Percentiles rank a stretch among this genome's conserved stretches.
These are phyloP conservation scores for Luvunga scandens DNA, from an alignment of 345 rosid species.

Conservation along the genomic window DNA sequence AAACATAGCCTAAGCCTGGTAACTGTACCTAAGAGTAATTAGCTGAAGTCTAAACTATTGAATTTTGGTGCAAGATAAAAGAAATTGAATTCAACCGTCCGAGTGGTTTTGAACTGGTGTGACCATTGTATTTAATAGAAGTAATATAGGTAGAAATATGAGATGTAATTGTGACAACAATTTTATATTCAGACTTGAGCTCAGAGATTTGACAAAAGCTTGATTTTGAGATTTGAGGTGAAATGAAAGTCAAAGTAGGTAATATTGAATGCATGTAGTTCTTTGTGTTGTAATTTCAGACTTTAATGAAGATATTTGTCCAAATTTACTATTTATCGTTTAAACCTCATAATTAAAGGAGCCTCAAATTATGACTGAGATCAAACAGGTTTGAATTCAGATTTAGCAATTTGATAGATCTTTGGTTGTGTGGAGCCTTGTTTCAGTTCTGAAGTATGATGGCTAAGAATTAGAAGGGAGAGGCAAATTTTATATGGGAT, in stretches of 20 bases:
- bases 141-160: too few relatives aligned
- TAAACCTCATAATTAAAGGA: neutral
- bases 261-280: too few relatives aligned
- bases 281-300: neutral
- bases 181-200: neutral
- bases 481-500: neutral
- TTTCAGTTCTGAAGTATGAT: neutral
- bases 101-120: neutral
- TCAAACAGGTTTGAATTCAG: neutral
- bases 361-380: neutral
- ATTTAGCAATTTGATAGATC: neutral
- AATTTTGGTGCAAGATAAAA: too few relatives aligned
- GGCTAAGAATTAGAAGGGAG: neutral
- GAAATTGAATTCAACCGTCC: too few relatives aligned
- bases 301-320: neutral
- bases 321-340: neutral
- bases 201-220: neutral
- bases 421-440: neutral
- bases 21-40: too few relatives aligned
- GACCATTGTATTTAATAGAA: neutral
- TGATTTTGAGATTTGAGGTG: neutral
- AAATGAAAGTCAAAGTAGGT: neutral
- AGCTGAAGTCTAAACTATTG: too few relatives aligned
- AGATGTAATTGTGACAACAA: neutral
- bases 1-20: too few relatives aligned